Conservation (phyloP, 805 yeast genomes). For the Yarrowia sp. region DNA sequence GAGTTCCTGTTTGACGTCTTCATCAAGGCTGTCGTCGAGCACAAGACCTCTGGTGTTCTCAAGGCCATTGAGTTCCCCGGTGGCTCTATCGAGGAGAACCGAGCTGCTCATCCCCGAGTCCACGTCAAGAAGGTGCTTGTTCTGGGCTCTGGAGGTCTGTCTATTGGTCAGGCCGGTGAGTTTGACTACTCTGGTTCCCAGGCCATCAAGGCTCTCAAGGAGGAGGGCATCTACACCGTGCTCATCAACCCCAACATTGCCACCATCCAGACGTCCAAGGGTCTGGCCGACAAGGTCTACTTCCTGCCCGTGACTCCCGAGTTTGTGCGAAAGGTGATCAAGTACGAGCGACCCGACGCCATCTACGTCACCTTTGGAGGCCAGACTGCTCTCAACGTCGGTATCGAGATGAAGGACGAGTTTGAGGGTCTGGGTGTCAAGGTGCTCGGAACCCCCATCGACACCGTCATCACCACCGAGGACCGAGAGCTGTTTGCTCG, state of each 20-base stretch:
- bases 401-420: constrained; percentile 93
- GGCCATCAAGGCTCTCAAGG: constrained; percentile 97
- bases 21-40: constrained; percentile 69
- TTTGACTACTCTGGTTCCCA: constrained; percentile 98
- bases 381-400: constrained; percentile 95
- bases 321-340: constrained; percentile 90
- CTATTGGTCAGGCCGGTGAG: constrained; percentile 99
- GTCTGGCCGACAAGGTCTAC: constrained; percentile 96
- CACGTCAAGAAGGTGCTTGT: constrained; percentile 88
- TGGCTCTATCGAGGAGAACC: constrained; percentile 70
- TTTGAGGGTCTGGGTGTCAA: constrained; percentile 87
- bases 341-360: constrained; percentile 95
- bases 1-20: constrained; percentile 95
- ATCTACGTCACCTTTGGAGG: constrained; percentile 98
- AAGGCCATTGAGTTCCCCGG: constrained; percentile 89
- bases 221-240: constrained; percentile 95
- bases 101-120: constrained; percentile 70
- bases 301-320: constrained; percentile 97
- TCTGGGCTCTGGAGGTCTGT: constrained; percentile 96
- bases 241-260: constrained; percentile 97
- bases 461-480: constrained; percentile 94
- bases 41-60: constrained; percentile 45
- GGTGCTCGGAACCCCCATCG: constrained; percentile 95
- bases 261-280: constrained; percentile 96
- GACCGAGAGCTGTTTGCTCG: constrained; percentile 94